A percentile compares a stretch with the other conserved stretches of the same genome.
phyloP scores from a whole-genome alignment of 2,329 filamentous ascomycete species.

The Colletotrichum salicis region DNA sequence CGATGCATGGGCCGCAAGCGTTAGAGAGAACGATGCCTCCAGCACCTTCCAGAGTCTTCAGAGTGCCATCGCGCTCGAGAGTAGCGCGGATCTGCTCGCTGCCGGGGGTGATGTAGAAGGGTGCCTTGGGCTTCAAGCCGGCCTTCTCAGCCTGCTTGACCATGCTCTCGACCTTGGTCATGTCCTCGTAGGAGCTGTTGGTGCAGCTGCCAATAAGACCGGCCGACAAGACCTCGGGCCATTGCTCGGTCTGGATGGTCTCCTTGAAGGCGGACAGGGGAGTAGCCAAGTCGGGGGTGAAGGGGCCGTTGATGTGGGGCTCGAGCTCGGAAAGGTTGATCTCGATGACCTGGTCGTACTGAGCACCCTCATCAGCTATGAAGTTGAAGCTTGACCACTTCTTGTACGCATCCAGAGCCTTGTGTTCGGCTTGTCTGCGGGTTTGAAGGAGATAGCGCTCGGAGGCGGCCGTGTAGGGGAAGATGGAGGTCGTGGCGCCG shows the following conservation, averaged over 20 bases:
- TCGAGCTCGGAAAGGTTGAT: slow-evolving; percentile 92
- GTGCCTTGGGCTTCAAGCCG: slow-evolving; percentile 87
- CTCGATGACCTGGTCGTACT: slow-evolving; percentile 91
- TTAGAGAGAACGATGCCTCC: slow-evolving; percentile 93
- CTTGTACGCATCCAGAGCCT: slow-evolving; percentile 32
- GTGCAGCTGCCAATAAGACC: slow-evolving; percentile 98
- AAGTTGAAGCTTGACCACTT: slow-evolving; percentile 54
- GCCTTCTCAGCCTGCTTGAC: slow-evolving; percentile 90
- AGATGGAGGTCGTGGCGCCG: slow-evolving; percentile 93
- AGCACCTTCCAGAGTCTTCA: slow-evolving; percentile 85
- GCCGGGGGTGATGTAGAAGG: slow-evolving; percentile 96
- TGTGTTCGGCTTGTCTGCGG: slow-evolving; percentile 64
- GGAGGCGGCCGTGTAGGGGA: slow-evolving; percentile 89
- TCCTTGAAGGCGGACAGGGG: slow-evolving; percentile 91
- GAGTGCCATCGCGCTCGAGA: slow-evolving; percentile 86
- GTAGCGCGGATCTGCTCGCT: slow-evolving; percentile 98
- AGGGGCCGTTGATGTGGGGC: slow-evolving; percentile 96
- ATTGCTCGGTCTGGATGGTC: slow-evolving; percentile 83
- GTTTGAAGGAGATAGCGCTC: slow-evolving; percentile 88
- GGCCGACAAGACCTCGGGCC: slow-evolving; percentile 91
- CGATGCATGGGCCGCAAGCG: slow-evolving; percentile 93
- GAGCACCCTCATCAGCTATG: slow-evolving; percentile 79
- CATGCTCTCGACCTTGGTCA: slow-evolving; percentile 93
- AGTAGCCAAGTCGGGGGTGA: slow-evolving; percentile 94
- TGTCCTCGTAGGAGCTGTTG: slow-evolving; percentile 98